Conservation (phyloP, 306 rosid genomes). For the Lathyrus sativus region DNA sequence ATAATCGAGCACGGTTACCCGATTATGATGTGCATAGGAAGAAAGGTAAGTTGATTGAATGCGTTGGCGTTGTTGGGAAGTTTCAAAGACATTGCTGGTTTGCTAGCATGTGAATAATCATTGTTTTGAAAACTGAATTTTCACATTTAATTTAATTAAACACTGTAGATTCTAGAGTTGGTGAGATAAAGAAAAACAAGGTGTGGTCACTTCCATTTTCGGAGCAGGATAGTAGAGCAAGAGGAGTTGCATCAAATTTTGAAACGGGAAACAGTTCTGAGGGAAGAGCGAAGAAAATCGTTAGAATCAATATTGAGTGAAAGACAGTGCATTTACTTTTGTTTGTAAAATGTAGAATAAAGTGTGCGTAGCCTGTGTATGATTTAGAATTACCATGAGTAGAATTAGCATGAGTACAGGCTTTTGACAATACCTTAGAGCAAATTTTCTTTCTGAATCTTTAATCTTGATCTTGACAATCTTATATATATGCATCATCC, state of each 20-base stretch:
- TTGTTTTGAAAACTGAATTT: not conserved
- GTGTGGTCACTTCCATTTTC: conserved; percentile 41
- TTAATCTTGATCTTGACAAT: no score
- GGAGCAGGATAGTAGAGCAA: conserved; percentile 28
- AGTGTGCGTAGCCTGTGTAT: not conserved
- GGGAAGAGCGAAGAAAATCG: conserved; percentile 60
- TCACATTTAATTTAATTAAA: conserved; percentile 6
- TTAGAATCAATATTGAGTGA: conserved; percentile 79
- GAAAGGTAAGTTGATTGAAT: conserved; percentile 34
- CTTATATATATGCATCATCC: no score
- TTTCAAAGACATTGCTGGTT: not conserved
- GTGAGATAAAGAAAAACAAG: conserved; percentile 31
- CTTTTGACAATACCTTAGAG: no score
- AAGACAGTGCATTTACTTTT: not conserved
- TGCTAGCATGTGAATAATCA: not conserved
- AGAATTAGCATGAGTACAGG: no score
- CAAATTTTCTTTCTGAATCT: no score
- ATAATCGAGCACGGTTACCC: conserved; percentile 43
- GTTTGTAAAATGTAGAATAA: not conserved
- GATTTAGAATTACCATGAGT: no score
- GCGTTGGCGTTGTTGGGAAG: not conserved
- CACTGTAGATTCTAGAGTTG: conserved; percentile 45
- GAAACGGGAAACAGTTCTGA: conserved; percentile 32
- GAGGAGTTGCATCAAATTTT: conserved; percentile 40
- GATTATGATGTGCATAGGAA: conserved; percentile 43